Evolutionary conservation across 2,329 filamentous ascomycete species (phyloP).

Genomic region (Periconia macrospinosa): DNA sequence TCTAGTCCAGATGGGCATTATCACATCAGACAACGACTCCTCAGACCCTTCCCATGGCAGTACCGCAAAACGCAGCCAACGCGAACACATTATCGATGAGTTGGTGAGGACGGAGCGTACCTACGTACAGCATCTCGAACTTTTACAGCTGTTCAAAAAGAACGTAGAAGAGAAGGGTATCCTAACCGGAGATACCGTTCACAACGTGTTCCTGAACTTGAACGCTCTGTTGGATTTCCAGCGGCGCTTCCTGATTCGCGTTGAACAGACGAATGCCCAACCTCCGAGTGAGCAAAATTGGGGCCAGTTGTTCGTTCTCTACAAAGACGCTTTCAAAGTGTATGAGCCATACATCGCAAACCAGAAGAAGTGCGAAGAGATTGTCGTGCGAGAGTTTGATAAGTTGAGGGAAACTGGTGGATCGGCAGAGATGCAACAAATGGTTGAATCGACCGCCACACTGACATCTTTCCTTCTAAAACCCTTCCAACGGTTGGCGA

Average conservation of each 20-base stretch:
- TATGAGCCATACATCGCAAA: constrained; percentile 98
- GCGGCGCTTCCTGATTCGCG: constrained; percentile 88
- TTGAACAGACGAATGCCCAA: constrained; percentile 92
- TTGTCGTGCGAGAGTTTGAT: constrained; percentile 83
- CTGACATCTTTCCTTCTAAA: constrained; percentile 92
- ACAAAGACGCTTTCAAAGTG: constrained; percentile 85
- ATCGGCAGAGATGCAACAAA: constrained; percentile 62
- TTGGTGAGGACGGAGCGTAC: constrained; percentile 94
- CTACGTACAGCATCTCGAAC: constrained; percentile 96
- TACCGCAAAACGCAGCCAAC: constrained; percentile 65
- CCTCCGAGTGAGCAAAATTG: constrained; percentile 79
- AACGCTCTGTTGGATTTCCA: constrained; percentile 95
- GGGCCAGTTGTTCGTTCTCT: constrained; percentile 86
- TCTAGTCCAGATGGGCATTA: constrained; percentile 74
- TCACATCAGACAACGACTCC: constrained; percentile 53
- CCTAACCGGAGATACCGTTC: constrained; percentile 84
- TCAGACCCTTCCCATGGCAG: constrained; percentile 51
- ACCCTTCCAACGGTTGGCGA: constrained; percentile 92
- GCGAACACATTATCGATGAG: constrained; percentile 89
- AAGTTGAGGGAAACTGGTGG: constrained; percentile 78
- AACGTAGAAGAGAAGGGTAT: constrained; percentile 84
- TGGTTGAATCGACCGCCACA: constrained; percentile 84
- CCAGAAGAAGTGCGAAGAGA: constrained; percentile 83
- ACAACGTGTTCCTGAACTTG: constrained; percentile 95
- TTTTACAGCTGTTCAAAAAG: constrained; percentile 89